Base-by-base conservation (phyloP, 495 filamentous ascomycete species). In the Usnea hakonensis region DNA sequence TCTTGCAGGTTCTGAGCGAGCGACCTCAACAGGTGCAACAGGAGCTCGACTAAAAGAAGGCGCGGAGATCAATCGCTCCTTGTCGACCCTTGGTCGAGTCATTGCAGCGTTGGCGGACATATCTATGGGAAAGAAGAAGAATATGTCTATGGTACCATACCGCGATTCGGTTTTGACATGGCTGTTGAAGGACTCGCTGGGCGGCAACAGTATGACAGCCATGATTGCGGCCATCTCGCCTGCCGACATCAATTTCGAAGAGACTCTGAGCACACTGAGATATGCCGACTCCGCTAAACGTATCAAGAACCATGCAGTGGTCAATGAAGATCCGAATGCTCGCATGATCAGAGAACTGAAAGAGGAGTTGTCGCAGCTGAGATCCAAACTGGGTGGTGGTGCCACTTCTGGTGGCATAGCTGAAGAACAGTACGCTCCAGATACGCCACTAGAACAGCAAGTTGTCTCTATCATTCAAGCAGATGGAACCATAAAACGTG, bases 201-300 rank as follows among this genome's bases (percentile, higher is more conserved):
- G 95, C 70, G 95, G 95, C 61, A 99, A 99, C 76, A 97, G 94
- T 70, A 93, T 98, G 88, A 98, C 94, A 23, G 95, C 94, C 53
- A 98, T 98, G 94, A 98, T 98, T 76, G 94, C 94, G 53, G 94
- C 94, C 41, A 97, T 98, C 70, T 96, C 91, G 58, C 94, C 94
- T 6, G 94, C 94, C 58, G 94, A 99, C 76, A 97, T 99, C 79
- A 99, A 99, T 75, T 99, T 93, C 69, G 94, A 99, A 67, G 94
- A 99, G 73, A 97, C 94, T 16, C 79, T 99, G 9, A 90, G 91
- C 72, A 99, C 94, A 14, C 79, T 99, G 14, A 85, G 94, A 62
- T 99, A 99, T 76, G 94, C 94, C 52, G 94, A 99, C 72, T 96
- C 90, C 9, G 94, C 94, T 28, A 99, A 99, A 76, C 84, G 94